Base-by-base conservation (phyloP, 768 basidiomycete genomes). In the Bullera alba region DNA sequence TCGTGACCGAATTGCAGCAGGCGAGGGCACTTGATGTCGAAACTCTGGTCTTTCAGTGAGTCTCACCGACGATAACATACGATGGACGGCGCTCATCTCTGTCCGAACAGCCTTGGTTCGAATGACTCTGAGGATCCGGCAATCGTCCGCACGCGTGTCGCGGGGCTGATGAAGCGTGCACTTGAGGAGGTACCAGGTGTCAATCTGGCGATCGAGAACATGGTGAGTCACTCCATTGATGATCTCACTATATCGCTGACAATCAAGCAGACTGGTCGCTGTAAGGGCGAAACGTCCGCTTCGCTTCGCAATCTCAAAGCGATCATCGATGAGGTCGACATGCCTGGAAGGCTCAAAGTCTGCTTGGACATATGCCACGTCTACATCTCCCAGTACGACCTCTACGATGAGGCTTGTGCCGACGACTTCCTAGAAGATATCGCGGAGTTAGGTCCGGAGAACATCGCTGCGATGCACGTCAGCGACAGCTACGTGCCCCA, bases 41-140 rank as follows among this genome's bases (percentile, higher is more conserved):
- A 1, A 53, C 49, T 4, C 34, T 58, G n/a, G 52, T 58, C 44
- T 53, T 58, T 21, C 56, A 58, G 56, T 58, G 35, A 38, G 55
- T 42, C 10, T 15, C 45, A 14, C n/a, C n/a, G n/a, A n/a, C n/a
- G n/a, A n/a, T n/a, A n/a, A n/a, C 38, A 10, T 41, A 10, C 38
- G 14, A 41, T 41, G 8, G 10, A 14, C 38, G 38, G 10, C 38
- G 38, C 21, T 1, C 30, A 54, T n/a, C n/a, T n/a, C n/a, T n/a
- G 53, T 35, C 43, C 39, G 17, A 48, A 48, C 1, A 42, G 43
- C 0, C 39, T 35, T 25, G 48, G 48, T n/a, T n/a, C 10, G 30
- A 15, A n/a, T 1, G 29, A 28, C 8, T 3, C 15, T 2, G 41
- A 48, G 5, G 43, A 41, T 22, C 36, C 23, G 14, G 41, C 32